These are phyloP conservation scores for Penicillium sp. DNA, from an alignment of 2,329 filamentous ascomycete species.

Conservation along the genomic window DNA sequence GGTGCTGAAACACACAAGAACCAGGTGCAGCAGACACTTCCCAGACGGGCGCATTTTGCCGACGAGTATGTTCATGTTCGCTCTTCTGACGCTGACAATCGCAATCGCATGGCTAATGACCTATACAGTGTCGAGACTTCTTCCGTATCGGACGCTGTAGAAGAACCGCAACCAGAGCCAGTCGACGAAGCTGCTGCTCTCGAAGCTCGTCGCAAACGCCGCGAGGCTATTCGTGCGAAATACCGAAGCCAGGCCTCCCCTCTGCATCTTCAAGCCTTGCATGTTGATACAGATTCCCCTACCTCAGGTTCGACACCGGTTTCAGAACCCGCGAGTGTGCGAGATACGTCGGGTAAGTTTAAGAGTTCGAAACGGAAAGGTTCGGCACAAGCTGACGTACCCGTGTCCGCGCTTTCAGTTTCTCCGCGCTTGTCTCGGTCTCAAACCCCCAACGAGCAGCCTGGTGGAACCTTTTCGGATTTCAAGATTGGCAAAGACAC, in stretches of 20 bases:
- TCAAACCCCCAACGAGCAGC: constrained; percentile 46
- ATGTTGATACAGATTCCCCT: constrained; percentile 54
- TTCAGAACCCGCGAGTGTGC: constrained; percentile 41
- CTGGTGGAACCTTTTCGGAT: constrained; percentile 52
- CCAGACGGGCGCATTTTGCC: constrained; percentile 30
- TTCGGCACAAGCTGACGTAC: constrained; percentile 9
- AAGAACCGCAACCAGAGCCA: constrained; percentile 48
- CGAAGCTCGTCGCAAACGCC: constrained; percentile 74
- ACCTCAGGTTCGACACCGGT: constrained; percentile 51
- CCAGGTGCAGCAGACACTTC: constrained; percentile 50
- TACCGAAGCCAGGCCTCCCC: constrained; percentile 66
- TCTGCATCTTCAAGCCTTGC: constrained; percentile 68
- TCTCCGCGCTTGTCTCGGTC: constrained; percentile 42
- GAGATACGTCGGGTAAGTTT: constrained; percentile 38
- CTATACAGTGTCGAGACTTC: constrained; percentile 16
- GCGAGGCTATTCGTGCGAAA: constrained; percentile 80
- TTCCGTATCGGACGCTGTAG: constrained; percentile 13
- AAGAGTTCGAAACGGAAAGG: not conserved
- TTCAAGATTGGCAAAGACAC: constrained; percentile 63
- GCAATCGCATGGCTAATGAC: constrained; percentile 10
- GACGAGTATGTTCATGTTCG: constrained; percentile 41
- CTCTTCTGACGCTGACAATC: not conserved
- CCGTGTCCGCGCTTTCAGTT: constrained; percentile 11
- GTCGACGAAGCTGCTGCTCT: constrained; percentile 77
- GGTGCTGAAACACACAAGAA: constrained; percentile 65